Conservation (phyloP, 208 protist genomes). For the Leishmania martiniquensis region DNA sequence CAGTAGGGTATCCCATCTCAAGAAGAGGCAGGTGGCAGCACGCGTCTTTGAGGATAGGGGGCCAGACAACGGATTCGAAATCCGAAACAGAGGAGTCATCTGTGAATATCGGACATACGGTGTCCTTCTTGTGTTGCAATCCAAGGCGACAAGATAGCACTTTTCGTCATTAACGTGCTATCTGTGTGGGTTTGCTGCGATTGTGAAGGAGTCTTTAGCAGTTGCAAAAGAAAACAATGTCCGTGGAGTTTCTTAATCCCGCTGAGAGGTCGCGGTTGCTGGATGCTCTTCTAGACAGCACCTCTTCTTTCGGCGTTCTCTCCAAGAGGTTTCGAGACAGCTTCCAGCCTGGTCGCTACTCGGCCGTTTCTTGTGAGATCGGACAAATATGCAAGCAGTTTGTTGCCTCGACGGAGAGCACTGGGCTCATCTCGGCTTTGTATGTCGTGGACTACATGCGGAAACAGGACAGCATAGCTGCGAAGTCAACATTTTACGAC, state of each 20-base stretch:
- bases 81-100: no score
- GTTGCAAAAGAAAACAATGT: constrained; percentile 4
- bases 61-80: no score
- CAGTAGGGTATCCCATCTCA: no score
- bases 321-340: constrained; percentile 63
- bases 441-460: constrained; percentile 63
- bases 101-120: no score
- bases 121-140: no score
- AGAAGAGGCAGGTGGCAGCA: no score
- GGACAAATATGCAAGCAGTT: constrained; percentile 41
- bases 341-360: constrained; percentile 42
- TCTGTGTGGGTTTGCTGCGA: no score
- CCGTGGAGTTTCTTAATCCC: constrained; percentile 31
- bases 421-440: constrained; percentile 52
- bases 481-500: constrained; percentile 66
- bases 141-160: not conserved
- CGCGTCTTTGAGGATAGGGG: no score
- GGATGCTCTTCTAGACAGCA: constrained; percentile 38
- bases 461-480: constrained; percentile 49
- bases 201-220: not conserved
- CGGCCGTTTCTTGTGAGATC: constrained; percentile 44
- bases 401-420: constrained; percentile 49
- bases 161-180: not conserved
- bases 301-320: constrained; percentile 38
- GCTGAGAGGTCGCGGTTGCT: constrained; percentile 27